Percentiles rank a stretch among this genome's conserved stretches.
phyloP scores from a whole-genome alignment of 371 early-diverging fungal genomes.

The Actinomucor elegans region DNA sequence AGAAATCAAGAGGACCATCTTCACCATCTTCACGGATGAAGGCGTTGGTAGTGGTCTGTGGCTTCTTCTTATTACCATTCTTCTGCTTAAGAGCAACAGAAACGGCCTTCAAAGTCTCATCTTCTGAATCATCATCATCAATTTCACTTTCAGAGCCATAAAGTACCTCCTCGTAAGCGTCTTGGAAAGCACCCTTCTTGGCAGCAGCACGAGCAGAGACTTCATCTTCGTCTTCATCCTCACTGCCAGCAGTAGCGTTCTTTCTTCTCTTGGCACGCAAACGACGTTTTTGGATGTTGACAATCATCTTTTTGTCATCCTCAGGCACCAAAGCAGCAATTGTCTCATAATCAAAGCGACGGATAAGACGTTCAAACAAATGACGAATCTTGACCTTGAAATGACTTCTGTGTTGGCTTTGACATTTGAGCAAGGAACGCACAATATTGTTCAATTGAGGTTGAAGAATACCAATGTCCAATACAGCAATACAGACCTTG shows the following conservation, averaged over 20 bases:
- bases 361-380: slow-evolving; percentile 89
- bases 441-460: slow-evolving; percentile 68
- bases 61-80: slow-evolving; percentile 52
- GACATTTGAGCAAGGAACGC: slow-evolving; percentile 74
- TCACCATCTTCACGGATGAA: slow-evolving; percentile 83
- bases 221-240: slow-evolving; percentile 54
- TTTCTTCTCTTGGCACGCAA: slow-evolving; percentile 84
- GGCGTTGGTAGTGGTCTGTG: slow-evolving; percentile 36
- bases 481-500: slow-evolving; percentile 87
- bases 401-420: slow-evolving; percentile 82
- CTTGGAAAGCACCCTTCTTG: slow-evolving; percentile 59
- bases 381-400: slow-evolving; percentile 92
- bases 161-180: slow-evolving; percentile 86
- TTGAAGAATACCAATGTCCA: slow-evolving; percentile 68
- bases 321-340: slow-evolving; percentile 84
- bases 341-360: slow-evolving; percentile 76
- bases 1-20: slow-evolving; percentile 84
- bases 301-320: slow-evolving; percentile 83
- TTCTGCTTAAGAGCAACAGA: slow-evolving; percentile 31
- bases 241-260: slow-evolving; percentile 39
- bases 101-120: slow-evolving; percentile 32
- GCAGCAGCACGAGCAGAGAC: slow-evolving; percentile 35
- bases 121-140: slow-evolving; percentile 69
- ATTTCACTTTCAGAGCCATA: slow-evolving; percentile 92
- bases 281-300: slow-evolving; percentile 91